Conservation (phyloP, 2,329 filamentous ascomycete genomes). For the Tolypocladium endophyticum region DNA sequence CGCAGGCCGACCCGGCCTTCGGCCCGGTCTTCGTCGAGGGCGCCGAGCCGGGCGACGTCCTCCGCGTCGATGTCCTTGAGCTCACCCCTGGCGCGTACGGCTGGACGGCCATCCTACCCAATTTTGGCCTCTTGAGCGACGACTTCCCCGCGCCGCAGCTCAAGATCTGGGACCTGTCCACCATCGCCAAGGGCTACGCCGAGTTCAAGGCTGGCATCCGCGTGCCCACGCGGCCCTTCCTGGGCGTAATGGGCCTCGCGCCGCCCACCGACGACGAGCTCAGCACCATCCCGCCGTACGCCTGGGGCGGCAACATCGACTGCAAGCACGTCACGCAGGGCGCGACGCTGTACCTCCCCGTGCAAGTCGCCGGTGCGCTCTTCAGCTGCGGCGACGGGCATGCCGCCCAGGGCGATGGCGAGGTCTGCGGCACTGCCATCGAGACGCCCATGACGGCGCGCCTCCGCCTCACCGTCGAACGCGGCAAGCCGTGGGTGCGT, state of each 20-base stretch:
- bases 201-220: conserved; percentile 36
- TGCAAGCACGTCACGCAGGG: conserved; percentile 37
- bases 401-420: conserved; percentile 42
- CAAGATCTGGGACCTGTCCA: conserved; percentile 36
- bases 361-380: conserved; percentile 36
- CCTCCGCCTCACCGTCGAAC: conserved; percentile 35
- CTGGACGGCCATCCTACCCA: conserved; percentile 41
- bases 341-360: conserved; percentile 35
- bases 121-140: conserved; percentile 37
- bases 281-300: conserved; percentile 38
- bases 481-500: conserved; percentile 32
- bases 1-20: conserved; percentile 34
- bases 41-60: conserved; percentile 38
- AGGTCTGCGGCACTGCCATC: conserved; percentile 45
- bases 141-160: conserved; percentile 32
- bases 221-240: conserved; percentile 38
- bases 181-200: conserved; percentile 14
- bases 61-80: conserved; percentile 38
- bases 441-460: conserved; percentile 40
- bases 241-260: conserved; percentile 41
- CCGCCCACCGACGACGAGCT: conserved; percentile 32
- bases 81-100: conserved; percentile 35
- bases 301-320: conserved; percentile 44
- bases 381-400: conserved; percentile 46
- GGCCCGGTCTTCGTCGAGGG: conserved; percentile 38